Base-by-base conservation (phyloP, 2,329 filamentous ascomycete genomes). In the Huntiella savannae region DNA sequence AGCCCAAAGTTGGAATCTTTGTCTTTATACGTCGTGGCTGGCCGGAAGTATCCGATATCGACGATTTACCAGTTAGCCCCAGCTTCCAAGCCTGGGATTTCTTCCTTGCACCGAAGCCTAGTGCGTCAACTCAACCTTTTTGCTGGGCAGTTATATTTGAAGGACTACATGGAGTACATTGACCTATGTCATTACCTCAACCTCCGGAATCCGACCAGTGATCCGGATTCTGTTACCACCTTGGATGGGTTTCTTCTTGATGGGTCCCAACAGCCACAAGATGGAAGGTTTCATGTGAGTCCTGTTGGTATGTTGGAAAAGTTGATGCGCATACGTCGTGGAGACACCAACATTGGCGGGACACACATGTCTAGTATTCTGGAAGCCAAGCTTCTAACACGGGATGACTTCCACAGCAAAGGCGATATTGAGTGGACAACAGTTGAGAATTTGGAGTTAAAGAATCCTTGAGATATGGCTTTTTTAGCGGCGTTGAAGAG, bases 101-200 rank as follows among this genome's bases (percentile, higher is more conserved):
- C 3, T 6, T 17, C 10, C 6, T 28, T n/a, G 32, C 40, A 4
- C 12, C n/a, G 17, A 7, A 3, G 8, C 3, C 54, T 71, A 0
- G 56, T 60, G 0, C 58, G 63, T 0, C 63, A 73, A 47, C 63
- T 84, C 0, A 78, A 79, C 37, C 58, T 84, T 0, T 83, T 85
- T 46, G 64, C 80, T 0, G 80, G 79, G 0, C 75, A 80, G 46
- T 62, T 83, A 0, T 84, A 82, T 52, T 61, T 83, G 7, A 57
- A 55, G 0, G 66, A 63, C 0, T 71, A 65, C 38, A 48, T 59
- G 0, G 69, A 81, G 45, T 85, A 83, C 51, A 51, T 56, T 0
- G 55, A 60, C 1, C 54, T 69, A 0, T 78, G 74, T 49, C 55
- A 61, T 1, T 67, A 66, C 36, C 58, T 82, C 0, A 69, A 74